A percentile compares a stretch with the other conserved stretches of the same genome.
Evolutionary conservation across 306 rosid genomes (phyloP).

Genomic region (Lagenaria siceraria): DNA sequence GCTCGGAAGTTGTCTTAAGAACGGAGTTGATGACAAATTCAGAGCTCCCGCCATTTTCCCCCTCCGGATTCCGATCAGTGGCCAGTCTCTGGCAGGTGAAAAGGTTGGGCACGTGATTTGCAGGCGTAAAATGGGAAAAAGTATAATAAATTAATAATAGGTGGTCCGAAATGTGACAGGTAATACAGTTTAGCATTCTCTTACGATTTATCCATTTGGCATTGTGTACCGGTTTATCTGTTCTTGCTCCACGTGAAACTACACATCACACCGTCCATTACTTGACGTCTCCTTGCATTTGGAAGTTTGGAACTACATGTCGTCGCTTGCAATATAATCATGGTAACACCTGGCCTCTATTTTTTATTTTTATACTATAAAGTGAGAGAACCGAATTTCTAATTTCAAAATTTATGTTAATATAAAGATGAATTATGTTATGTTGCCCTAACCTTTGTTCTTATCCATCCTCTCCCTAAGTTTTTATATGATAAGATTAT

Average conservation of each 20-base stretch:
- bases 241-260: background rate
- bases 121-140: background rate
- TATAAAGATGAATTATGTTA: no score
- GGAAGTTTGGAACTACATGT: background rate
- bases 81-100: background rate
- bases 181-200: background rate
- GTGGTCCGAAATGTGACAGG: constrained; percentile 1
- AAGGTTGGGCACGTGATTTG: background rate
- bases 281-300: background rate
- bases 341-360: no score
- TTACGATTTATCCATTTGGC: background rate
- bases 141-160: background rate
- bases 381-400: no score
- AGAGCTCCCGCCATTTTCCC: constrained; percentile 44
- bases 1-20: constrained; percentile 22
- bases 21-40: constrained; percentile 24
- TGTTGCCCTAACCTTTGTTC: no score
- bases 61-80: background rate
- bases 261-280: background rate
- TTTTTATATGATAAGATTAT: no score
- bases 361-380: no score
- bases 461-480: no score
- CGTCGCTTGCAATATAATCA: background rate
- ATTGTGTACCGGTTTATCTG: background rate
- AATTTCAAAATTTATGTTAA: no score